A percentile compares a stretch with the other conserved stretches of the same genome.
These are phyloP conservation scores for Yarrowia osloensis DNA, from an alignment of 805 yeast species.

Conservation along the genomic window DNA sequence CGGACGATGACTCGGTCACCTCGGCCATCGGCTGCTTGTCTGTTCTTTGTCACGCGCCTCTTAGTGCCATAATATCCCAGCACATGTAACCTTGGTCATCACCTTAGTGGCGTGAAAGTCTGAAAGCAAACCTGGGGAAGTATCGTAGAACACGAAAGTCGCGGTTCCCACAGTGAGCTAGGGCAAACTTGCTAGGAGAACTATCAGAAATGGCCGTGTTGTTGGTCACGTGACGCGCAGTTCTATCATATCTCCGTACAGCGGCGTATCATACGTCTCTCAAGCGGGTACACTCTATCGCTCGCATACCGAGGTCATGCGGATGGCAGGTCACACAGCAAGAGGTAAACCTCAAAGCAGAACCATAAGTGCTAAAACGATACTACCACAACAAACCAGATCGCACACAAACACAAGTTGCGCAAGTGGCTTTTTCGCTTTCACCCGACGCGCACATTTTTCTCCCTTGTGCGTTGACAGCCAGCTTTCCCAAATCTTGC, in stretches of 20 bases:
- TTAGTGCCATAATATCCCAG: background rate
- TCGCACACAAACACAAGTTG: too few relatives aligned
- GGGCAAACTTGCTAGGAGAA: too few relatives aligned
- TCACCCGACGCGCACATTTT: background rate
- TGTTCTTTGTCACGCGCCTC: background rate
- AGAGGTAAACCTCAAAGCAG: background rate
- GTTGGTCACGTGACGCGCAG: background rate
- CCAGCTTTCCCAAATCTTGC: background rate
- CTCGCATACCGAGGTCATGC: background rate
- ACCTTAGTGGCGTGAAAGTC: background rate
- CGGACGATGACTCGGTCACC: background rate
- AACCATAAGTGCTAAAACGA: background rate
- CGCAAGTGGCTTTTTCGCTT: background rate
- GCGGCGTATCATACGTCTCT: background rate
- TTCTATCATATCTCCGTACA: background rate
- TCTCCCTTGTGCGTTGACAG: background rate
- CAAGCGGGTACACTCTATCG: background rate
- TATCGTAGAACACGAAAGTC: too few relatives aligned
- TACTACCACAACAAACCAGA: slow-evolving; percentile 1
- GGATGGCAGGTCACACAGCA: slow-evolving; percentile 1
- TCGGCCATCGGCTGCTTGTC: too few relatives aligned
- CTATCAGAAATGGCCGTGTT: too few relatives aligned
- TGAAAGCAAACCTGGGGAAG: background rate
- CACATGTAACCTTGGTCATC: background rate
- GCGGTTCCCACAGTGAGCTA: too few relatives aligned